A percentile compares a stretch with the other conserved stretches of the same genome.
phyloP scores from a whole-genome alignment of 2,329 filamentous ascomycete species.

The Phyllosticta ampelicida region DNA sequence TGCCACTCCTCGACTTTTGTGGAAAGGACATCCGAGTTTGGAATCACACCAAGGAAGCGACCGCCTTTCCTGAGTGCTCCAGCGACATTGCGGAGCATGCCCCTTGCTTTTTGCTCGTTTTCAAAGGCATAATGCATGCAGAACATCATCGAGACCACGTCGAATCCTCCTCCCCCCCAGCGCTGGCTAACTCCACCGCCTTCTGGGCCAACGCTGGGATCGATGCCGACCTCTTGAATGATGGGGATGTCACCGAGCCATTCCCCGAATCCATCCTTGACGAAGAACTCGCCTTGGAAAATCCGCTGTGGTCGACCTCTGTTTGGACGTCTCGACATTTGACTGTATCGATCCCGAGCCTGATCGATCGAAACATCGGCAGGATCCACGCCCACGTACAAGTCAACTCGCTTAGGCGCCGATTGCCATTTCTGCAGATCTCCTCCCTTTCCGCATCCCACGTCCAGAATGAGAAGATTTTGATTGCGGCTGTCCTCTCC shows the following conservation, averaged over 20 bases:
- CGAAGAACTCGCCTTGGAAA: constrained; percentile 78
- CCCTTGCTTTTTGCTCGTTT: constrained; percentile 75
- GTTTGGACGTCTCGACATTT: constrained; percentile 53
- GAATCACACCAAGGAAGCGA: constrained; percentile 87
- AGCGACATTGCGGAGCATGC: constrained; percentile 88
- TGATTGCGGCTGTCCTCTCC: constrained; percentile 30
- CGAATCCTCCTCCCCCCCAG: constrained; percentile 67
- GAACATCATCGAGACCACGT: constrained; percentile 98
- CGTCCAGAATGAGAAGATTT: constrained; percentile 70
- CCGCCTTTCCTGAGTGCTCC: constrained; percentile 87
- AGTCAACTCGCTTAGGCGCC: constrained; percentile 76
- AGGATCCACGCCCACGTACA: constrained; percentile 91
- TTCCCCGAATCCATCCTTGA: constrained; percentile 87
- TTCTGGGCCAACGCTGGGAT: constrained; percentile 51
- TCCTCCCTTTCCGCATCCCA: constrained; percentile 94
- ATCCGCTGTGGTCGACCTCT: constrained; percentile 42
- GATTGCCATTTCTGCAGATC: constrained; percentile 95
- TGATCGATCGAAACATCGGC: constrained; percentile 88
- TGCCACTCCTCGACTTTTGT: constrained; percentile 69
- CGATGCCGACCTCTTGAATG: constrained; percentile 78
- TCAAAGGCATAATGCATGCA: constrained; percentile 99
- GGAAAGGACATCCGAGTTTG: constrained; percentile 88
- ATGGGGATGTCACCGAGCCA: constrained; percentile 72
- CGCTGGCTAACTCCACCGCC: constrained; percentile 48
- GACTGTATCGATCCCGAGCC: constrained; percentile 69